Conservation (phyloP, 192 early-diverging fungal species). For the Pilaira anomala region DNA sequence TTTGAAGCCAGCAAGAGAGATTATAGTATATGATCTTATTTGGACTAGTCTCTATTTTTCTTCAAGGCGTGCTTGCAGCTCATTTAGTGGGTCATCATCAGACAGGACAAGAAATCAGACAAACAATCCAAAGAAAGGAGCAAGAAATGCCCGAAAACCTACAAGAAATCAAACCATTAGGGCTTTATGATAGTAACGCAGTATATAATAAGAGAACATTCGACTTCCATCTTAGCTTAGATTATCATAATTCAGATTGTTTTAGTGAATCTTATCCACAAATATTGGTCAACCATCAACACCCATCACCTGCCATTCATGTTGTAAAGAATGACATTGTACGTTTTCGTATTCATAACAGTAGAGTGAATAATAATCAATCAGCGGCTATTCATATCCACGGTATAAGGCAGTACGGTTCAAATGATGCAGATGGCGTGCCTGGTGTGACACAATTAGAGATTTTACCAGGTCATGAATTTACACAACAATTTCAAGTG, state of each 20-base stretch:
- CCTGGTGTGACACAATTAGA: constrained; percentile 57
- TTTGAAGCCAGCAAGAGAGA: too few species aligned
- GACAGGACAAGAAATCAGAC: too few species aligned
- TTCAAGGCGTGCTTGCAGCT: too few species aligned
- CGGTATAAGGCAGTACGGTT: constrained; percentile 41
- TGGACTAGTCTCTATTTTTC: too few species aligned
- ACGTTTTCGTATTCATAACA: constrained; percentile 43
- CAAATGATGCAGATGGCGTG: constrained; percentile 48
- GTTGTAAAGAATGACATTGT: constrained; percentile 47
- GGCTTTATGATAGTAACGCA: too few species aligned
- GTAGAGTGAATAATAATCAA: constrained; percentile 24
- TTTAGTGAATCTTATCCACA: background rate
- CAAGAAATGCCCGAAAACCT: too few species aligned
- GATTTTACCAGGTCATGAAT: constrained; percentile 43
- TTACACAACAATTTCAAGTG: constrained; percentile 40
- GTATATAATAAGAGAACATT: too few species aligned
- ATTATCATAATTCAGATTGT: constrained; percentile 19
- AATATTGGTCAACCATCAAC: constrained; percentile 40
- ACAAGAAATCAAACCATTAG: too few species aligned
- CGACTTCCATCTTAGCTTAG: background rate
- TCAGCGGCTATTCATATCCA: constrained; percentile 52
- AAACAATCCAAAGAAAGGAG: too few species aligned
- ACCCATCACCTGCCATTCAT: constrained; percentile 49
- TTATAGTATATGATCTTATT: too few species aligned
- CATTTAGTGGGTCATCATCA: too few species aligned